Base-by-base conservation (phyloP, 345 rosid genomes). In the Abelmoschus esculentus region DNA sequence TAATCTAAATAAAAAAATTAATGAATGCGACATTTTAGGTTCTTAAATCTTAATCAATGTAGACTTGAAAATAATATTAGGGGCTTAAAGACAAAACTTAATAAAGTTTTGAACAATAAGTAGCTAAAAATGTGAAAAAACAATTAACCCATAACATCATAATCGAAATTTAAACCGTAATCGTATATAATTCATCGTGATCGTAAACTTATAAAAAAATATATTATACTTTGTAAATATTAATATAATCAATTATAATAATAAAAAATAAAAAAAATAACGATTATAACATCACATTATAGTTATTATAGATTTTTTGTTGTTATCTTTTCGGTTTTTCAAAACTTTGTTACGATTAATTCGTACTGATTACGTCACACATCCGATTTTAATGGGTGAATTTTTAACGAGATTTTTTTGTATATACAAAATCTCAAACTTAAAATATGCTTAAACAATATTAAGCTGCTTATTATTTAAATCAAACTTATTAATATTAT, bases 301-400 rank as follows among this genome's bases (percentile, higher is more conserved):
- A 36, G 7, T 8, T 36, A 7, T 36, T 7, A 36, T 2, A 7
- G 9, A 6, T 36, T 36, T 7, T 36, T 7, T 36, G 26, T 36
- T 1, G 42, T 36, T 36, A 9, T 36, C 10, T 7, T 36, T 2
- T 1, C 0, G 1, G 2, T 7, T 36, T 36, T 36, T 36, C 2
- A 36, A 2, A 1, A 2, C 0, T 36, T 38, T 38, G 2, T 0
- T 2, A 2, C 7, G 9, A 0, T 9, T 38, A 38, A 7, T 38
- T 1, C 8, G 0, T 0, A 7, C 0, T 2, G 10, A 38, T 7
- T 0, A 2, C 0, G 42, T 38, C 2, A 9, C 42, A 38, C 42
- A 38, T 9, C 2, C 1, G 1, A 7, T 7, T 38, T 38, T 38
- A 38, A 2, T 38, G 2, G 3, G 10, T 7, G 10, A 7, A 0